Evolutionary conservation across 805 yeast genomes (phyloP), one percentile per base, ranked within the genome.

Genomic region (Millerozyma acaciae): DNA sequence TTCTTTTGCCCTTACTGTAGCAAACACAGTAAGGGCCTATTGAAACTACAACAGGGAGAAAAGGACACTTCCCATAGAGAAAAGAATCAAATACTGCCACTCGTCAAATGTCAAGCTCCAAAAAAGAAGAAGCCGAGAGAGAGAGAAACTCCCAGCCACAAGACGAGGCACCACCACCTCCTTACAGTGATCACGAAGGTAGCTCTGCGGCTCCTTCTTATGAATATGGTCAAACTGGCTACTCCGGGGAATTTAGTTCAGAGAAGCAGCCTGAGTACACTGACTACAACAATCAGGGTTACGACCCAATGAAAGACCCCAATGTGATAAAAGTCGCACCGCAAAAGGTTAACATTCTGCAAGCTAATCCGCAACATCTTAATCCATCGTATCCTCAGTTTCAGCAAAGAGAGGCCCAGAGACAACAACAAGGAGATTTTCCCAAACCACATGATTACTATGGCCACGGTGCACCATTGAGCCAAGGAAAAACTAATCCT

Each of bases 331-430:
- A 47, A 21, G 57, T 63, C 4, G 42, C 57, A 4, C 65, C 68
- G 7, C 57, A 49, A 44, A 18, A 44, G 35, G 64, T 62, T n/a
- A 59, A 65, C 42, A 65, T 65, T 16, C 45, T 64, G 1, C 50
- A 47, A 33, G 62, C 70, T 3, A 57, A 60, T 18, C 64, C 65
- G 12, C 50, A 52, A 26, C 57, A 59, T 30, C 43, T 63, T 22
- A 49, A 66, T 21, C 70, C 70, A 0, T 57, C 62, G 4, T 65
- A 62, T 38, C 59, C 45, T 30, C 58, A 62, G 35, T 65, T 48
- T 31, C 48, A 52, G 22, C 42, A 45, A 26, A 42, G 55, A 12
- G 68, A 65, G 22, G 53, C 53, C 33, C 53, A 60, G 31, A 36
- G 68, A 16, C 40, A 51, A 13, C 45, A 51, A 4, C 44, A 49